A percentile compares a stretch with the other conserved stretches of the same genome.
Evolutionary conservation across 306 rosid genomes (phyloP).

Genomic region (Medicago lupulina): DNA sequence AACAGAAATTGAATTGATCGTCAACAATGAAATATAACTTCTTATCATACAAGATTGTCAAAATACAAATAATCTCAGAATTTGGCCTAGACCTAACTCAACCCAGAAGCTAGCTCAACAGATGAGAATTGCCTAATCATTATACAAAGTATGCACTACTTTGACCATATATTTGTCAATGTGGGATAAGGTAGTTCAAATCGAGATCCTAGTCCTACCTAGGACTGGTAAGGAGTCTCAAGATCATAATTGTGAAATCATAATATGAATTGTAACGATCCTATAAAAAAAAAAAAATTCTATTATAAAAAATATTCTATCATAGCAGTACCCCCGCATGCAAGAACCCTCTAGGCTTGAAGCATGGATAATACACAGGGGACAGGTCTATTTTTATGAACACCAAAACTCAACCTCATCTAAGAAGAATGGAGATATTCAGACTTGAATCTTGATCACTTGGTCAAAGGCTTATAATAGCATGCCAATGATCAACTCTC

Average conservation of each 20-base stretch:
- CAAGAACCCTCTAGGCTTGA: no score
- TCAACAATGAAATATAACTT: constrained; percentile 31
- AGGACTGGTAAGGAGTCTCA: not conserved
- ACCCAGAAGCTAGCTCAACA: not conserved
- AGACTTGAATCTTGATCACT: not conserved
- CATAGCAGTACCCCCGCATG: no score
- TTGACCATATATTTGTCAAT: constrained; percentile 4
- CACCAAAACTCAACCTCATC: not conserved
- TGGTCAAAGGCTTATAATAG: not conserved
- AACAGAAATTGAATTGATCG: constrained; percentile 24
- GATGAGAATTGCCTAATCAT: not conserved
- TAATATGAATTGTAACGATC: not conserved
- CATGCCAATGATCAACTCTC: no score
- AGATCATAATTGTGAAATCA: not conserved
- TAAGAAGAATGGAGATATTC: not conserved
- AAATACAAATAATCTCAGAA: constrained; percentile 1
- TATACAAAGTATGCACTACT: not conserved
- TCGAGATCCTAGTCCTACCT: not conserved
- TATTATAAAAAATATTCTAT: not conserved
- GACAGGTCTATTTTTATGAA: not conserved
- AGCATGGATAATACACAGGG: not conserved
- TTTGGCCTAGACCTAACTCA: not conserved
- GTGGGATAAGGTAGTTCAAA: constrained; percentile 1
- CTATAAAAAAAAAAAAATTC: not conserved
- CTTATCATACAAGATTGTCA: constrained; percentile 10